These are phyloP conservation scores for Syncephalis fuscata DNA, from an alignment of 371 early-diverging fungal species.

Conservation along the genomic window DNA sequence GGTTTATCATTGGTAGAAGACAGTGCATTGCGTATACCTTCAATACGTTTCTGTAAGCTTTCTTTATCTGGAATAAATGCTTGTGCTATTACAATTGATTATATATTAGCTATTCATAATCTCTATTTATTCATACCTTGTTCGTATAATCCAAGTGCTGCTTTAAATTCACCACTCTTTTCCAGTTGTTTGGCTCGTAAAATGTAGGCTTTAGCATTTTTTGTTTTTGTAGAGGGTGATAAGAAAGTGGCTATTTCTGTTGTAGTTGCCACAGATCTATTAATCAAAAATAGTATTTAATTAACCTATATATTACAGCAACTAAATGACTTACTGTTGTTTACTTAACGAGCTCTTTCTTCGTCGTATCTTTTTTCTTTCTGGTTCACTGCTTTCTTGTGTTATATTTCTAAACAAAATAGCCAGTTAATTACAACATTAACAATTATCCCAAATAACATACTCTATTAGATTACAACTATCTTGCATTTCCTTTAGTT, in stretches of 20 bases:
- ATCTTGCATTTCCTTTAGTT: too few species aligned
- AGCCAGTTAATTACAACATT: too few species aligned
- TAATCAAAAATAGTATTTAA: too few species aligned
- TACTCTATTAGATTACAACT: too few species aligned
- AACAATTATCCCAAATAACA: too few species aligned
- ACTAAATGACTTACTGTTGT: too few species aligned
- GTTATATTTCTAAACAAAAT: too few species aligned
- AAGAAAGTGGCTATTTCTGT: constrained; percentile 16
- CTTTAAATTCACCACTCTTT: constrained; percentile 15
- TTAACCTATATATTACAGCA: too few species aligned
- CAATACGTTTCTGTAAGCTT: constrained; percentile 14
- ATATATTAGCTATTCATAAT: too few species aligned
- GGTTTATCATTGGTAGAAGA: constrained; percentile 1
- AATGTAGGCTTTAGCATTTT: constrained; percentile 24
- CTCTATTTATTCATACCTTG: constrained; percentile 8
- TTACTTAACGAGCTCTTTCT: too few species aligned
- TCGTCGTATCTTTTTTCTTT: too few species aligned
- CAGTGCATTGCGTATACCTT: constrained; percentile 9
- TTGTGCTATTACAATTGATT: constrained; percentile 3
- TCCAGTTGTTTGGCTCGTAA: constrained; percentile 19
- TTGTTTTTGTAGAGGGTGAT: constrained; percentile 25
- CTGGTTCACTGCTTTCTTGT: too few species aligned
- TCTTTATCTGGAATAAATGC: constrained; percentile 5
- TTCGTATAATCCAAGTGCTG: constrained; percentile 20
- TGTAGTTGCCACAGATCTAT: background rate